Percentiles rank a stretch among this genome's conserved stretches.
Conservation (phyloP, 208 protist species). For the Trypanosoma scelopori region DNA sequence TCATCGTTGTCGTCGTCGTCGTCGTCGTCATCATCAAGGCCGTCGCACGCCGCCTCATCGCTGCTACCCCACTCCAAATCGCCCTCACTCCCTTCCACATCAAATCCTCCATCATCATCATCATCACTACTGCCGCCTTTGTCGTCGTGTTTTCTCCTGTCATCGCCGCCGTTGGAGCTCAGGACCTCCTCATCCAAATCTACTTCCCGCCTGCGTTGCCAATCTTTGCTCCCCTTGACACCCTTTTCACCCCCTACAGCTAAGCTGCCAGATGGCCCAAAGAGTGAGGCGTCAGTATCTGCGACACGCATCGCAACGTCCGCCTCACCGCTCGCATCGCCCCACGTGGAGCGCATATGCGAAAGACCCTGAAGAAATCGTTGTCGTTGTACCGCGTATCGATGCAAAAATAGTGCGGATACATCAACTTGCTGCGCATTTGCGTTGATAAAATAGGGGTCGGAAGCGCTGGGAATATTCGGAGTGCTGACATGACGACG, state of each 20-base stretch:
- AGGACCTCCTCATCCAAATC: slow-evolving; percentile 38
- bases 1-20: slow-evolving; percentile 40
- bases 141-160: slow-evolving; percentile 1
- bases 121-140: slow-evolving; percentile 16
- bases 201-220: slow-evolving; percentile 2
- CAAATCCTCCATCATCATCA: slow-evolving; percentile 34
- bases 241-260: slow-evolving; percentile 19
- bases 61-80: slow-evolving; percentile 76
- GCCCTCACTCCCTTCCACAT: slow-evolving; percentile 44
- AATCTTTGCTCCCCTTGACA: slow-evolving; percentile 30
- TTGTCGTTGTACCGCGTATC: slow-evolving; percentile 89
- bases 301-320: slow-evolving; percentile 74
- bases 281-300: slow-evolving; percentile 70
- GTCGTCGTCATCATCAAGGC: slow-evolving; percentile 30
- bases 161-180: slow-evolving; percentile 20
- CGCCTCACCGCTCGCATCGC: slow-evolving; percentile 74
- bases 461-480: slow-evolving; percentile 77
- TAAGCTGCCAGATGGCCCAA: slow-evolving; percentile 63
- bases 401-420: slow-evolving; percentile 81
- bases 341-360: slow-evolving; percentile 85
- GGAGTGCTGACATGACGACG: slow-evolving; percentile 62
- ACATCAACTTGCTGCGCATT: slow-evolving; percentile 85
- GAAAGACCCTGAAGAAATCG: slow-evolving; percentile 82
- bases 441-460: slow-evolving; percentile 87
- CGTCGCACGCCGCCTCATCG: slow-evolving; percentile 60